Evolutionary conservation across 371 early-diverging fungal species (phyloP).

Genomic region (Amoeboaphelidium protococcarum): DNA sequence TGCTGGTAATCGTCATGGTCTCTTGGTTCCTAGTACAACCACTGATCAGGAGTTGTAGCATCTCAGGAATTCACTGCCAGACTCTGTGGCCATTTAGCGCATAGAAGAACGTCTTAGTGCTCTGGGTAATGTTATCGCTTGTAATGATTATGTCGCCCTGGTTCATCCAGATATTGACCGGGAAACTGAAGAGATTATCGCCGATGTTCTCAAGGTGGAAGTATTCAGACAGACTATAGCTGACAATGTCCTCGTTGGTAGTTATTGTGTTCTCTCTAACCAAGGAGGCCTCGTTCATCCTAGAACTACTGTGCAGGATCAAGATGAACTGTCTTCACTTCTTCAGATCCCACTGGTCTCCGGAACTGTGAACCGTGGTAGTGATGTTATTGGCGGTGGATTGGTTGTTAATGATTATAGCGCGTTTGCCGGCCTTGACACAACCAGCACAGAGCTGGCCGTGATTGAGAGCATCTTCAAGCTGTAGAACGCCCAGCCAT

Average conservation of each 20-base stretch:
- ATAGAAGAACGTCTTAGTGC: conserved; percentile 97
- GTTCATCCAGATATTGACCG: conserved; percentile 96
- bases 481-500: conserved; percentile 65
- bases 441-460: conserved; percentile 90
- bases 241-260: conserved; percentile 92
- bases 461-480: conserved; percentile 97
- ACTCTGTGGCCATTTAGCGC: conserved; percentile 76
- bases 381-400: conserved; percentile 92
- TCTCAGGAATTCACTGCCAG: conserved; percentile 91
- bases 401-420: conserved; percentile 98
- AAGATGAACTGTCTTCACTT: conserved; percentile 94
- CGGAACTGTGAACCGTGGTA: conserved; percentile 98
- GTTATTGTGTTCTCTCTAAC: conserved; percentile 90
- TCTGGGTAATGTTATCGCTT: conserved; percentile 96
- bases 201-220: conserved; percentile 91
- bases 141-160: conserved; percentile 98
- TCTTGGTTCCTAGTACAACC: conserved; percentile 86
- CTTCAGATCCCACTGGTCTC: conserved; percentile 95
- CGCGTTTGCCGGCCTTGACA: conserved; percentile 93
- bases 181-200: conserved; percentile 96
- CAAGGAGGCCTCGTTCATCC: conserved; percentile 98
- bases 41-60: conserved; percentile 99
- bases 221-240: conserved; percentile 98
- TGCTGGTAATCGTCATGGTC: conserved; percentile 88
- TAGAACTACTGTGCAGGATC: conserved; percentile 80